A percentile compares a stretch with the other conserved stretches of the same genome.
Evolutionary conservation across 306 rosid species (phyloP).

Genomic region (Abrus precatorius): DNA sequence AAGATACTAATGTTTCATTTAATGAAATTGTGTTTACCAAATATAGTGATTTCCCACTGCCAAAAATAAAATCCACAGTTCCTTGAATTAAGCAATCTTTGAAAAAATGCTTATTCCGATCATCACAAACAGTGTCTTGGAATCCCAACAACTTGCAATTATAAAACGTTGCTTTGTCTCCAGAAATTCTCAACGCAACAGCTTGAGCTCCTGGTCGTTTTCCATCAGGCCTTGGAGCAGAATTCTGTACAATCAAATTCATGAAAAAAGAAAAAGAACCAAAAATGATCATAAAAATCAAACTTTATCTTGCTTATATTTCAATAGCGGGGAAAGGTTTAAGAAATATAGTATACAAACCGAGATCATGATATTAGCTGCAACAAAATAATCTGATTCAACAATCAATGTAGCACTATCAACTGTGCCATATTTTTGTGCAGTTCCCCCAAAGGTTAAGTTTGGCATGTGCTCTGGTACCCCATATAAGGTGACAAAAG

Average conservation of each 20-base stretch:
- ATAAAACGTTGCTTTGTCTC: constrained; percentile 48
- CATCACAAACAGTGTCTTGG: constrained; percentile 46
- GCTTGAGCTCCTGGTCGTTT: constrained; percentile 31
- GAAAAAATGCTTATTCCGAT: constrained; percentile 36
- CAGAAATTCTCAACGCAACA: constrained; percentile 39
- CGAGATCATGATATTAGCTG: constrained; percentile 12
- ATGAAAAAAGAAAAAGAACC: neutral
- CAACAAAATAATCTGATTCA: constrained; percentile 32
- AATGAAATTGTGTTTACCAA: neutral
- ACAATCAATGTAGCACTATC: constrained; percentile 61
- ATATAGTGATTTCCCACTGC: constrained; percentile 44
- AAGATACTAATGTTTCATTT: neutral
- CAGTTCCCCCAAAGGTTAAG: constrained; percentile 56
- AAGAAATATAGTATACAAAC: constrained; percentile 26
- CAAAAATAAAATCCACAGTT: constrained; percentile 43
- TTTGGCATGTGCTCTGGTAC: constrained; percentile 49
- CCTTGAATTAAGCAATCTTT: constrained; percentile 41
- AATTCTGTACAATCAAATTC: constrained; percentile 22
- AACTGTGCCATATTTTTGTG: constrained; percentile 61
- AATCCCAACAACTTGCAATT: neutral
- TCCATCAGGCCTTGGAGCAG: constrained; percentile 40
- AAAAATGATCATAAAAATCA: neutral
- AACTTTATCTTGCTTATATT: neutral
- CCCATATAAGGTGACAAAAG: constrained; percentile 64
- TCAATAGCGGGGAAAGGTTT: neutral